These are phyloP conservation scores for Periconia sp. DNA, from an alignment of 2,329 filamentous ascomycete genomes.

Conservation along the genomic window DNA sequence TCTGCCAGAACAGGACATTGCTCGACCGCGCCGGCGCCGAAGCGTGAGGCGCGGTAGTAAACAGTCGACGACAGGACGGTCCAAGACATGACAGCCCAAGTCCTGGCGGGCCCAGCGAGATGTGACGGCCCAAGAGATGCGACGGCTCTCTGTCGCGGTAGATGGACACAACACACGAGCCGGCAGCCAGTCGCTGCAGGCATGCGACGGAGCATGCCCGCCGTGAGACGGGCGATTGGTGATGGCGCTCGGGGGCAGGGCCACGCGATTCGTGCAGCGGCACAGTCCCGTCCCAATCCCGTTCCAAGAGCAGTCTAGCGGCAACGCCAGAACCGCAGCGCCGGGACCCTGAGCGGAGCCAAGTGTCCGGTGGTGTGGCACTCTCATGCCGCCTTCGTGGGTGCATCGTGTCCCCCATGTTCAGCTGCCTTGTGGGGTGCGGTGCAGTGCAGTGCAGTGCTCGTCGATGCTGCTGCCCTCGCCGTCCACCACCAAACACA, in stretches of 20 bases:
- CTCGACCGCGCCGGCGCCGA: too few relatives aligned
- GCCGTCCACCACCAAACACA: neutral
- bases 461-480: too few relatives aligned
- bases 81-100: too few relatives aligned
- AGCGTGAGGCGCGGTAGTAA: too few relatives aligned
- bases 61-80: too few relatives aligned
- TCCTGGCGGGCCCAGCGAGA: too few relatives aligned
- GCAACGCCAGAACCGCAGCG: conserved; percentile 37
- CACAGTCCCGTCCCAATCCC: conserved; percentile 29
- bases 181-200: conserved; percentile 11
- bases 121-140: too few relatives aligned
- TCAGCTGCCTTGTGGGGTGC: conserved; percentile 31
- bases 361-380: conserved; percentile 44
- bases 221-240: conserved; percentile 28
- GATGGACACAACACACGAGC: neutral
- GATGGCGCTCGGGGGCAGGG: conserved; percentile 20
- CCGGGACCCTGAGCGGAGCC: conserved; percentile 34
- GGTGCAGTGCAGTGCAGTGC: too few relatives aligned
- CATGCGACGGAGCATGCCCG: conserved; percentile 30
- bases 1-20: too few relatives aligned
- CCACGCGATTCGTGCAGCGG: conserved; percentile 43
- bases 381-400: conserved; percentile 41
- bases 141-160: too few relatives aligned
- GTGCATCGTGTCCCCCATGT: conserved; percentile 32
- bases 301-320: conserved; percentile 25